Conservation (phyloP, 2,329 filamentous ascomycete species). For the Rutstroemia sp. region DNA sequence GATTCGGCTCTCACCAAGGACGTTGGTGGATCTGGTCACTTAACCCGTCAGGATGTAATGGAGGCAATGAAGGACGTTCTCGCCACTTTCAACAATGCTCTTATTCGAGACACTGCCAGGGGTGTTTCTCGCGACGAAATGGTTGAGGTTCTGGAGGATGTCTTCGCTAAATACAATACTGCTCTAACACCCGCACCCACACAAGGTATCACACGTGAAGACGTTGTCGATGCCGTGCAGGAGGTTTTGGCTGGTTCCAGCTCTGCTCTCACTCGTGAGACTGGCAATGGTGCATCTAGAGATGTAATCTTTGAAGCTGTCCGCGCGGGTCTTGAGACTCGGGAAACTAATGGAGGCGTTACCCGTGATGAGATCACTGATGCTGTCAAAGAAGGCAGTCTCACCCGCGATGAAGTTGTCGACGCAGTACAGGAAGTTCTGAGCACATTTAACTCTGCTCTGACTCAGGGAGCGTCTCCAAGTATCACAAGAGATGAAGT, state of each 20-base stretch:
- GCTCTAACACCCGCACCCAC: slow-evolving; percentile 69
- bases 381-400: slow-evolving; percentile 62
- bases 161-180: slow-evolving; percentile 92
- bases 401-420: slow-evolving; percentile 78
- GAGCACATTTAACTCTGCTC: slow-evolving; percentile 72
- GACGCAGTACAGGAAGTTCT: slow-evolving; percentile 79
- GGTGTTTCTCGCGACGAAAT: slow-evolving; percentile 5
- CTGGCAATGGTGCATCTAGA: slow-evolving; percentile 51
- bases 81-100: slow-evolving; percentile 48
- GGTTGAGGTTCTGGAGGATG: slow-evolving; percentile 60
- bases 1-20: slow-evolving; percentile 40
- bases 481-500: slow-evolving; percentile 75
- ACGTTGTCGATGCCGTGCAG: slow-evolving; percentile 45
- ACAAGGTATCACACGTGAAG: slow-evolving; percentile 55
- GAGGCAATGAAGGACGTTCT: slow-evolving; percentile 70
- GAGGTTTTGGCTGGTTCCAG: slow-evolving; percentile 31
- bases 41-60: slow-evolving; percentile 77
- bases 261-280: slow-evolving; percentile 37
- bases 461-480: slow-evolving; percentile 52
- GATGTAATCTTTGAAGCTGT: slow-evolving; percentile 83
- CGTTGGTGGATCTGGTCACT: slow-evolving; percentile 34
- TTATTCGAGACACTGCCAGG: slow-evolving; percentile 46
- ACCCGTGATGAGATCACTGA: slow-evolving; percentile 78
- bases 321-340: slow-evolving; percentile 74
- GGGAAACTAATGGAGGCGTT: slow-evolving; percentile 50